Evolutionary conservation across 495 filamentous ascomycete genomes (phyloP).

Genomic region (Bathelium albidoporum): DNA sequence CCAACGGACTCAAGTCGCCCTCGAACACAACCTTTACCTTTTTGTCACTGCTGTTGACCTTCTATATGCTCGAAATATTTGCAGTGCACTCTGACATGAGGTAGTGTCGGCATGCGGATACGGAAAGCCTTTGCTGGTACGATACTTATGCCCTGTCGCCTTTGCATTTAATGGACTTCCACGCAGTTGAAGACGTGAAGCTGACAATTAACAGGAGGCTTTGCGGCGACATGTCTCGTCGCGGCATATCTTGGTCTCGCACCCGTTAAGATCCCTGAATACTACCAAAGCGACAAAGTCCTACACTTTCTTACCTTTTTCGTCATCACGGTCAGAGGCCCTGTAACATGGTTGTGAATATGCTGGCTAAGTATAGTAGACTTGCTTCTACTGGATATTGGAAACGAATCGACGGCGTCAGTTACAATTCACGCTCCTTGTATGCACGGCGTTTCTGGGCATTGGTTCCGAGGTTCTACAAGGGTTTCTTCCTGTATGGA

Average conservation of each 20-base stretch:
- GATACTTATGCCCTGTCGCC: neutral
- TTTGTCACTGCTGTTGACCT: neutral
- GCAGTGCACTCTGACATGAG: neutral
- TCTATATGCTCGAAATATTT: neutral
- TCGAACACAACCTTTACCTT: neutral
- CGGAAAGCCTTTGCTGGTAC: conserved; percentile 23
- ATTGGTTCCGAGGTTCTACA: conserved; percentile 83
- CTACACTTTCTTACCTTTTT: conserved; percentile 88
- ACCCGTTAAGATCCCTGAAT: conserved; percentile 30
- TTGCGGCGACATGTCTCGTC: conserved; percentile 62
- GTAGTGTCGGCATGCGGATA: conserved; percentile 21
- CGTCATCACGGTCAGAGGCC: conserved; percentile 50
- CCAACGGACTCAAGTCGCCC: neutral
- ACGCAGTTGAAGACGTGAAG: neutral
- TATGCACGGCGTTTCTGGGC: conserved; percentile 63
- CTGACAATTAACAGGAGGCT: conserved; percentile 46
- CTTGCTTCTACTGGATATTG: conserved; percentile 92
- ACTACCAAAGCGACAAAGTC: conserved; percentile 66
- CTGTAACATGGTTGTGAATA: neutral
- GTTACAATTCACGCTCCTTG: conserved; percentile 71
- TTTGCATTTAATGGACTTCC: neutral
- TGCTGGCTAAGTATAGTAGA: conserved; percentile 20
- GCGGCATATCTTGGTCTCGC: conserved; percentile 70
- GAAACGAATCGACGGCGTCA: conserved; percentile 79
- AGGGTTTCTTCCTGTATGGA: conserved; percentile 51